These are phyloP conservation scores for Aphanocladium album DNA, from an alignment of 2,329 filamentous ascomycete genomes.

Conservation along the genomic window DNA sequence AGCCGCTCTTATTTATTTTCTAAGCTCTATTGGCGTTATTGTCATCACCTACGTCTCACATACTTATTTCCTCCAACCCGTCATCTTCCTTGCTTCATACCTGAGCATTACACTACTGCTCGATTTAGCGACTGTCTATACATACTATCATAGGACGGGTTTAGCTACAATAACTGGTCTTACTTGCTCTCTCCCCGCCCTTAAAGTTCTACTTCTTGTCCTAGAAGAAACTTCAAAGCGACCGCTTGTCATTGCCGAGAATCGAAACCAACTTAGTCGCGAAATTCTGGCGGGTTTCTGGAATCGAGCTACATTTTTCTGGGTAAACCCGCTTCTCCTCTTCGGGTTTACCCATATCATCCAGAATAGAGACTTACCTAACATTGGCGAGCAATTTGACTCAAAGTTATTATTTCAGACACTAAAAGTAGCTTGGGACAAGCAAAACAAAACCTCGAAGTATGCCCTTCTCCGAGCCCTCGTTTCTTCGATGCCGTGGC, in stretches of 20 bases:
- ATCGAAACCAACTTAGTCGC: slow-evolving; percentile 10
- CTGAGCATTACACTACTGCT: slow-evolving; percentile 28
- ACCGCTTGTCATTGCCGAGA: background rate
- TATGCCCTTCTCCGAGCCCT: background rate
- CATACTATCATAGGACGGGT: slow-evolving; percentile 26
- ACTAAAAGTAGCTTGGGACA: background rate
- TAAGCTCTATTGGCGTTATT: slow-evolving; percentile 23
- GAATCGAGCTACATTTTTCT: slow-evolving; percentile 6
- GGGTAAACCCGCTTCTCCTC: background rate
- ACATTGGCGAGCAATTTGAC: background rate
- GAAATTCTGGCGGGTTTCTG: slow-evolving; percentile 20
- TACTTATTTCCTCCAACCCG: slow-evolving; percentile 25
- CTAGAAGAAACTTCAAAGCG: slow-evolving; percentile 29
- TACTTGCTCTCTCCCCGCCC: slow-evolving; percentile 21
- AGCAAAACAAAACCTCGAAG: background rate
- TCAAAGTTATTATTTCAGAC: background rate
- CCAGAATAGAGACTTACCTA: background rate
- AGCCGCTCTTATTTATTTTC: slow-evolving; percentile 21
- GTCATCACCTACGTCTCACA: slow-evolving; percentile 31
- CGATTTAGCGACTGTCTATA: slow-evolving; percentile 28
- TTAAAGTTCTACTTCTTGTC: slow-evolving; percentile 25
- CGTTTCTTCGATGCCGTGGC: background rate
- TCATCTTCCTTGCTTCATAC: slow-evolving; percentile 27
- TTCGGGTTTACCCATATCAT: slow-evolving; percentile 3
- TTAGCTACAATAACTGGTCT: slow-evolving; percentile 21